phyloP scores from a whole-genome alignment of 768 basidiomycete genomes.

The Psilocybe azurescens region DNA sequence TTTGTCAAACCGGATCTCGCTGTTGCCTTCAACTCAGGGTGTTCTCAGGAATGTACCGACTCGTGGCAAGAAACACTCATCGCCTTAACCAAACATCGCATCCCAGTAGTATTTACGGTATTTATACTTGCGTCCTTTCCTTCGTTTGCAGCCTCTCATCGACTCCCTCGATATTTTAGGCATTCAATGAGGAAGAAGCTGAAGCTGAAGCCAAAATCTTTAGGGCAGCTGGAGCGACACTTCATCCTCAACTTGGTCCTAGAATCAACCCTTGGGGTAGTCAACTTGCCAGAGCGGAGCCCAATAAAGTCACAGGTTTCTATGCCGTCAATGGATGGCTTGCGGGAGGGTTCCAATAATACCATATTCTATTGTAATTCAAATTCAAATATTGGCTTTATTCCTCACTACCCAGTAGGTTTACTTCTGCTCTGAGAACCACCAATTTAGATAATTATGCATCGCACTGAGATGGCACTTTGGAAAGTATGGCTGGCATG shows the following conservation, averaged over 20 bases:
- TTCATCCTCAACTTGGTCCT: slow-evolving; percentile 32
- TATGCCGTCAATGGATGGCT: slow-evolving; percentile 42
- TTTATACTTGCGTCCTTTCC: not conserved
- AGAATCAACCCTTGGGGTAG: slow-evolving; percentile 39
- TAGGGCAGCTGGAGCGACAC: slow-evolving; percentile 23
- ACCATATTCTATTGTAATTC: not conserved
- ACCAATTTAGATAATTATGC: no score
- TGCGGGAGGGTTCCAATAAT: slow-evolving; percentile 34
- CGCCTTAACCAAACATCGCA: slow-evolving; percentile 28
- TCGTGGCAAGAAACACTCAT: slow-evolving; percentile 33
- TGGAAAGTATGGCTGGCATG: no score
- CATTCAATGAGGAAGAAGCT: slow-evolving; percentile 37
- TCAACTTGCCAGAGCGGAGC: slow-evolving; percentile 29
- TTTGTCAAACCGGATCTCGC: slow-evolving; percentile 38
- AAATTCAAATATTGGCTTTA: no score
- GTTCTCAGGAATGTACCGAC: slow-evolving; percentile 23
- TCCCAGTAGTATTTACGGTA: slow-evolving; percentile 41
- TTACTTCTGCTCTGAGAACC: no score
- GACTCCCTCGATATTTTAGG: slow-evolving; percentile 21
- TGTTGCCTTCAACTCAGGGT: slow-evolving; percentile 41
- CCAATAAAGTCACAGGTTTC: slow-evolving; percentile 36
- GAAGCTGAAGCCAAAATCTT: slow-evolving; percentile 31
- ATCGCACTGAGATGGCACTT: no score
- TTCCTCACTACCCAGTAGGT: no score
- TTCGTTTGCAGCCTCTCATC: not conserved